These are phyloP conservation scores for Boletus bicolor DNA, from an alignment of 768 basidiomycete genomes.

Conservation along the genomic window DNA sequence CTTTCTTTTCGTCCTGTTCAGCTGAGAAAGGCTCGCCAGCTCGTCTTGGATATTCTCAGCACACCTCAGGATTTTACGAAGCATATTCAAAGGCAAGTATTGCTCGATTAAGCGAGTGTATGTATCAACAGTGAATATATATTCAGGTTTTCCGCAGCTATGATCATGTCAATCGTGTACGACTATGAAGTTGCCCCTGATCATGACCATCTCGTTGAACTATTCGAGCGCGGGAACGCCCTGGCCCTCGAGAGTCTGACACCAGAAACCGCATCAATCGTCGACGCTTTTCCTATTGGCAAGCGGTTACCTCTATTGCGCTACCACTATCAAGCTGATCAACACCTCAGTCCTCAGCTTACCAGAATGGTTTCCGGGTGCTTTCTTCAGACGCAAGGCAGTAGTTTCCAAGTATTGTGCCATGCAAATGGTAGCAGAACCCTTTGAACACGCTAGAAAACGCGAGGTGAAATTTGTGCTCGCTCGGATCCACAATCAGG, in stretches of 20 bases:
- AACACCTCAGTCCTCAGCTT: slow-evolving; percentile 17
- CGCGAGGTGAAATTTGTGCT: slow-evolving; percentile 7
- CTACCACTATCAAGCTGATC: background rate
- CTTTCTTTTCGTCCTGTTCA: slow-evolving; percentile 15
- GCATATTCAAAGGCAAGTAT: slow-evolving; percentile 12
- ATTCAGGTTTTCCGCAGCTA: slow-evolving; percentile 32
- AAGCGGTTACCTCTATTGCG: background rate
- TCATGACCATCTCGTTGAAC: slow-evolving; percentile 36
- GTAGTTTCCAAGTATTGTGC: slow-evolving; percentile 1
- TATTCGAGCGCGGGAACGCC: slow-evolving; percentile 34
- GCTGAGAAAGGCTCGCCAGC: slow-evolving; percentile 17
- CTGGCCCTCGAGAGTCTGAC: slow-evolving; percentile 13
- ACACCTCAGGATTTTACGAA: background rate
- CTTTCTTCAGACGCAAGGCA: slow-evolving; percentile 27
- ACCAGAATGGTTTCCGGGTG: slow-evolving; percentile 25
- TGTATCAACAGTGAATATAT: background rate
- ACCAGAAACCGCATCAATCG: slow-evolving; percentile 15
- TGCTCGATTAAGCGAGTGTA: too few species aligned
- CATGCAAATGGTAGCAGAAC: slow-evolving; percentile 12
- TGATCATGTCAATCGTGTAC: slow-evolving; percentile 41
- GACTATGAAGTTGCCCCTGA: slow-evolving; percentile 35
- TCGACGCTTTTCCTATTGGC: slow-evolving; percentile 24
- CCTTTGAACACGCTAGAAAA: slow-evolving; percentile 13
- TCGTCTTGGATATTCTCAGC: slow-evolving; percentile 13
- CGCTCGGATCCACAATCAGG: background rate